phyloP scores from a whole-genome alignment of 805 yeast species.

The Sungouiozyma intestinalis region DNA sequence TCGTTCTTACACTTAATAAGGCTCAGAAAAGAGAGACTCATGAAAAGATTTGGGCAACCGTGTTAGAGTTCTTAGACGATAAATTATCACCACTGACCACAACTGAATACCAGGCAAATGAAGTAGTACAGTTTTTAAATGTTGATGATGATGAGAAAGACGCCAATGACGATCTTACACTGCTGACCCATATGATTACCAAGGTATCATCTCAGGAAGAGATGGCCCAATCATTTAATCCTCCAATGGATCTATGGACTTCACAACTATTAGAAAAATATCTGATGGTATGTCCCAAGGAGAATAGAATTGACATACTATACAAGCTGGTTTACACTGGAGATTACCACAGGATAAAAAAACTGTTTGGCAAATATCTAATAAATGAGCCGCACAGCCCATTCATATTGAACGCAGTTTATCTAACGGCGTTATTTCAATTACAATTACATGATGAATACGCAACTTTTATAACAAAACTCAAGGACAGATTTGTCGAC shows the following conservation, averaged over 20 bases:
- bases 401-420: slow-evolving; percentile 8
- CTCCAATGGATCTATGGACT: slow-evolving; percentile 14
- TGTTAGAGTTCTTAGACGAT: slow-evolving; percentile 14
- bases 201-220: not conserved
- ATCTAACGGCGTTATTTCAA: slow-evolving; percentile 9
- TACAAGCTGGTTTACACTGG: slow-evolving; percentile 9
- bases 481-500: slow-evolving; percentile 40
- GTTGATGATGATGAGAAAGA: slow-evolving; percentile 4
- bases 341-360: slow-evolving; percentile 10
- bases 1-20: slow-evolving; percentile 13
- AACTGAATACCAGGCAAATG: slow-evolving; percentile 2
- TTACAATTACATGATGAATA: slow-evolving; percentile 14
- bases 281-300: slow-evolving; percentile 13
- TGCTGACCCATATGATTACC: not conserved
- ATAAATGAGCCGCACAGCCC: slow-evolving; percentile 7
- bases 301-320: slow-evolving; percentile 7
- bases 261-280: slow-evolving; percentile 17
- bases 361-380: slow-evolving; percentile 10
- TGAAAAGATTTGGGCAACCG: slow-evolving; percentile 17
- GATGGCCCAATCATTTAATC: not conserved
- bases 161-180: not conserved
- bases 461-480: slow-evolving; percentile 16
- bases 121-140: not conserved
- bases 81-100: slow-evolving; percentile 11
- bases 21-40: slow-evolving; percentile 11